Percentiles rank a stretch among this genome's conserved stretches.
Evolutionary conservation across 2,329 filamentous ascomycete genomes (phyloP).

Genomic region (Fusarium illudens): DNA sequence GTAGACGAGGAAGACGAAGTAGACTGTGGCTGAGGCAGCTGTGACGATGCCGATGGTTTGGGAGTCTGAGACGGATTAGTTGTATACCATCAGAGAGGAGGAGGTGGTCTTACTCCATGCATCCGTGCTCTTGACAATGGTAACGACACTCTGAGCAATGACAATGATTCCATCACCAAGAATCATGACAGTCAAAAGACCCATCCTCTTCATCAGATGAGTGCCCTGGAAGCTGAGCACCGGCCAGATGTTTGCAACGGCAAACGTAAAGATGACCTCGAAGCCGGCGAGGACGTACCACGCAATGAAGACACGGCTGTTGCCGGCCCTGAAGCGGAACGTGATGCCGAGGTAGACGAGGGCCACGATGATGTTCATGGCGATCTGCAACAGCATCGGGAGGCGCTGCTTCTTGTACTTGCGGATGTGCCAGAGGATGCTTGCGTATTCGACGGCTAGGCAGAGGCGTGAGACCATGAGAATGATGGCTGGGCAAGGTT

Average conservation of each 20-base stretch:
- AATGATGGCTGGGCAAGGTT: constrained; percentile 49
- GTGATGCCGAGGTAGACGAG: constrained; percentile 54
- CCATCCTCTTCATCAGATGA: constrained; percentile 70
- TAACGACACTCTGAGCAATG: constrained; percentile 61
- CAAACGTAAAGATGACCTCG: constrained; percentile 62
- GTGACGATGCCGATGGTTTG: constrained; percentile 53
- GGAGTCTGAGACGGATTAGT: constrained; percentile 42
- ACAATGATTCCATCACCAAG: constrained; percentile 72
- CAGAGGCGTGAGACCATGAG: constrained; percentile 63
- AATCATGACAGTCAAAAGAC: constrained; percentile 70
- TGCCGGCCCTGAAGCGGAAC: constrained; percentile 49
- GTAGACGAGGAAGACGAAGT: constrained; percentile 57
- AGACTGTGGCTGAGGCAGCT: constrained; percentile 52
- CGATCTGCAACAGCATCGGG: constrained; percentile 49
- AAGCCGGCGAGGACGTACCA: constrained; percentile 64
- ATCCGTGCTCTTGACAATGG: constrained; percentile 53
- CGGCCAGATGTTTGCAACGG: constrained; percentile 62
- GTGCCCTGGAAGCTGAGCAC: constrained; percentile 69
- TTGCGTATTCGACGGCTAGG: constrained; percentile 62
- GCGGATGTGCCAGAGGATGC: constrained; percentile 55
- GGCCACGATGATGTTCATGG: constrained; percentile 47
- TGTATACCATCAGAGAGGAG: fast-evolving
- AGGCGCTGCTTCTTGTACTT: constrained; percentile 49
- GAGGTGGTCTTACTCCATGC: constrained; percentile 48
- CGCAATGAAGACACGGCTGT: constrained; percentile 48